phyloP scores from a whole-genome alignment of 257 asterid genomes.

The Petunia secreta region DNA sequence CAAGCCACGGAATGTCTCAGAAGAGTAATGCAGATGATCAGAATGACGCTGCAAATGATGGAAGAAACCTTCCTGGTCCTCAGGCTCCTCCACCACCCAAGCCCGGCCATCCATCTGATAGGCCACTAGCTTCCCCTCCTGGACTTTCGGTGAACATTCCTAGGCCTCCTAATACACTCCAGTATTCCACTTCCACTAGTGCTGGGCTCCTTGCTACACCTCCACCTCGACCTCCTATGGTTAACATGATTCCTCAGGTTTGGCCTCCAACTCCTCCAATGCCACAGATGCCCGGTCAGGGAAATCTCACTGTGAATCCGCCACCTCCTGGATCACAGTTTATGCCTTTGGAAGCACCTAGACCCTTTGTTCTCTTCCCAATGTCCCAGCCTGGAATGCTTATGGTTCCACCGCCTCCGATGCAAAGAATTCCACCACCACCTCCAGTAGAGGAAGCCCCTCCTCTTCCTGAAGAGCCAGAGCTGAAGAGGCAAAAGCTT shows the following conservation, averaged over 20 bases:
- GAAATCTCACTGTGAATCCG: slow-evolving; percentile 67
- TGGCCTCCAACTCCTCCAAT: slow-evolving; percentile 82
- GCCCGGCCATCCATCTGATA: slow-evolving; percentile 67
- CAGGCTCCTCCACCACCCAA: slow-evolving; percentile 83
- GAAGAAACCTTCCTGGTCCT: slow-evolving; percentile 71
- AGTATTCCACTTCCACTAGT: slow-evolving; percentile 50
- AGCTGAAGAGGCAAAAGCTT: slow-evolving; percentile 89
- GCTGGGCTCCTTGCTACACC: slow-evolving; percentile 62
- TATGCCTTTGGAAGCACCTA: slow-evolving; percentile 64
- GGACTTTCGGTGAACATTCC: slow-evolving; percentile 80
- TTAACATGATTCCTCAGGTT: slow-evolving; percentile 60
- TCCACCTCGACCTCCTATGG: slow-evolving; percentile 67
- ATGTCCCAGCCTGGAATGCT: slow-evolving; percentile 78
- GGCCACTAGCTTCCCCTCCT: slow-evolving; percentile 90
- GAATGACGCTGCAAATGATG: slow-evolving; percentile 54
- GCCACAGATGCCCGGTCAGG: slow-evolving; percentile 68
- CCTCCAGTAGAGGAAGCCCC: slow-evolving; percentile 97
- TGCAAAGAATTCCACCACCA: slow-evolving; percentile 79
- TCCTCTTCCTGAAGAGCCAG: slow-evolving; percentile 96
- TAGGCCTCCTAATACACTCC: slow-evolving; percentile 63
- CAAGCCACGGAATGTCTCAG: slow-evolving; percentile 92
- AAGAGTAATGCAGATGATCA: slow-evolving; percentile 54
- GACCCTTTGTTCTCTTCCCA: slow-evolving; percentile 53
- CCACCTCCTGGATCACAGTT: slow-evolving; percentile 89
- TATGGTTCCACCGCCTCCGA: slow-evolving; percentile 70